These are phyloP conservation scores for Kwoniella newhampshirensis DNA, from an alignment of 768 basidiomycete species.

Conservation along the genomic window DNA sequence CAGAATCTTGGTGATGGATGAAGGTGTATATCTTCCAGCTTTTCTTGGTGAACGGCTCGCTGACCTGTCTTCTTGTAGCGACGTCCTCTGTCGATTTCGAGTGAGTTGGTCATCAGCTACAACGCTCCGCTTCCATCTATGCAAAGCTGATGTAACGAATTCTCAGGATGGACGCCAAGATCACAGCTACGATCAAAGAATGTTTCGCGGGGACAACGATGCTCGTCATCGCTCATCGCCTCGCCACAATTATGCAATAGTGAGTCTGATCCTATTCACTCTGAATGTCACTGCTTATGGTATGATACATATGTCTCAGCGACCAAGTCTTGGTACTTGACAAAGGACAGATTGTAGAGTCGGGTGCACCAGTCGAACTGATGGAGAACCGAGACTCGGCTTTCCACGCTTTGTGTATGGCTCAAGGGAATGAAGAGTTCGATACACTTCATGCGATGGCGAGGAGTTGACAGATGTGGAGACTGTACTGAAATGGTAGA, in stretches of 20 bases:
- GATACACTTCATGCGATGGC: constrained; percentile 22
- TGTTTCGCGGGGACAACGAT: constrained; percentile 48
- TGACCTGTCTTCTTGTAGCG: constrained; percentile 18
- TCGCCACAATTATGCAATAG: constrained; percentile 51
- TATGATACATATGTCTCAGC: constrained; percentile 12
- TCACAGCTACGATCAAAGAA: constrained; percentile 48
- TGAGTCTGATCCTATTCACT: no score
- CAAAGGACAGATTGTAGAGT: constrained; percentile 45
- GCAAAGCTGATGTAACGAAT: constrained; percentile 1
- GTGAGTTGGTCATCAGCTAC: constrained; percentile 21
- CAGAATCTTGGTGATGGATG: constrained; percentile 52
- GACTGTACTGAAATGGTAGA: no score
- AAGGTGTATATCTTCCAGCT: constrained; percentile 28
- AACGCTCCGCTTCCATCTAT: neutral
- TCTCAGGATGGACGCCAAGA: constrained; percentile 49
- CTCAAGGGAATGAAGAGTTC: constrained; percentile 48
- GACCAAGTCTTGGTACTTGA: constrained; percentile 48
- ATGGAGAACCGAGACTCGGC: constrained; percentile 27
- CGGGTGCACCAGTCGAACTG: constrained; percentile 43
- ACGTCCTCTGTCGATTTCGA: constrained; percentile 52
- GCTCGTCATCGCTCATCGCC: constrained; percentile 52
- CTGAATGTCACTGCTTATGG: no score
- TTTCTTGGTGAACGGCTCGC: neutral
- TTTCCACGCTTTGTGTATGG: constrained; percentile 45
- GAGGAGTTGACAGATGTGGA: neutral